Evolutionary conservation across 1,284 basidiomycete genomes (phyloP).

Genomic region (Pseudozyma tsukubaensis): DNA sequence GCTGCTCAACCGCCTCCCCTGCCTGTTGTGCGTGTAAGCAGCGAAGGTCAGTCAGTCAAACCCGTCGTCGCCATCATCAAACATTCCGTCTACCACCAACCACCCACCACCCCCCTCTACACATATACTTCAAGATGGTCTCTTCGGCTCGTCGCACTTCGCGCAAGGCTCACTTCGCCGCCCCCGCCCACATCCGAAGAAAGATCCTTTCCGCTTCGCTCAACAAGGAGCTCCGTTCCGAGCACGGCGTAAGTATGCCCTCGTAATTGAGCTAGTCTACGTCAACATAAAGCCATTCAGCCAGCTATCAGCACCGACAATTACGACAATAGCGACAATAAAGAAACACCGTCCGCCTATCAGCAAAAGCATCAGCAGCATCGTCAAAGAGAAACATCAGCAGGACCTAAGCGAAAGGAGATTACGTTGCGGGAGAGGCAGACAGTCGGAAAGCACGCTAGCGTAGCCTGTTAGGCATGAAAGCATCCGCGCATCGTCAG

Average conservation of each 20-base stretch:
- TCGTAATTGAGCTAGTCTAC: neutral
- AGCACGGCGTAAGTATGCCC: conserved; percentile 83
- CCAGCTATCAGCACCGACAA: neutral
- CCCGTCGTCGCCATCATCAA: conserved; percentile 4
- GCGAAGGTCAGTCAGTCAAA: neutral
- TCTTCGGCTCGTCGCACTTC: conserved; percentile 58
- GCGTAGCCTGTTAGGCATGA: too few species aligned
- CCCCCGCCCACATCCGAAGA: conserved; percentile 76
- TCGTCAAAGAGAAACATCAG: too few species aligned
- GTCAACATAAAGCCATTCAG: neutral
- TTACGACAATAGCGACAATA: too few species aligned
- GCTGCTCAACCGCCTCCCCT: neutral
- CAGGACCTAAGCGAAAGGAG: too few species aligned
- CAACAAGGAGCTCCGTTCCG: conserved; percentile 91
- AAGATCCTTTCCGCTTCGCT: conserved; percentile 98
- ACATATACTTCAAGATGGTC: conserved; percentile 61
- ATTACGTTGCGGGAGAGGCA: too few species aligned
- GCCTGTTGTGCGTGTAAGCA: neutral
- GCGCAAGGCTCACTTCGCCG: conserved; percentile 67
- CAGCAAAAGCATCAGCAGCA: neutral
- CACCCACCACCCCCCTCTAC: conserved; percentile 14
- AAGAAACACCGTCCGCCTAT: too few species aligned
- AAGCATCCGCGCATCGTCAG: too few species aligned
- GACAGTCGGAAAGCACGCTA: too few species aligned
- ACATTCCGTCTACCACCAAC: conserved; percentile 18